Evolutionary conservation across 257 asterid genomes (phyloP), one percentile per base, ranked within the genome.

Genomic region (Solanum neorickii): DNA sequence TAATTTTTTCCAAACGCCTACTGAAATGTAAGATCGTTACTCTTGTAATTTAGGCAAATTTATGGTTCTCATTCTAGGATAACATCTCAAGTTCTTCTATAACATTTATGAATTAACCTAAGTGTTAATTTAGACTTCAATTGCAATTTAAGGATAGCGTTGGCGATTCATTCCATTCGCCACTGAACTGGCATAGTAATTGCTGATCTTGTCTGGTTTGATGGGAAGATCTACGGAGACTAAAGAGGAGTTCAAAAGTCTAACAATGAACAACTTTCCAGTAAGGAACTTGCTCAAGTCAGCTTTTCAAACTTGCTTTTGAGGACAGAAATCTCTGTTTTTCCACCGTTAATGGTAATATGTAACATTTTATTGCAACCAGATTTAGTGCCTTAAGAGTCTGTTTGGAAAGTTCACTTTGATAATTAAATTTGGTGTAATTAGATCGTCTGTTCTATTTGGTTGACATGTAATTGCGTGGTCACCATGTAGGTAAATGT

Each of bases 391-490:
- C 78, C 78, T 23, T 33, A 27, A 35, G 7, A 35, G 39, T 35
- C 39, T 35, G 39, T 35, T 35, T 35, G 7, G 39, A 35, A 35
- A 35, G 39, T 6, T 0, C 7, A 35, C 37, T 1, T 0, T 35
- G 37, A 35, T 35, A 35, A 35, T 35, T 35, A 0, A 35, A 35
- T 35, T 5, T 35, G 1, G 7, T 35, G 39, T 37, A 37, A 37
- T 5, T 37, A 6, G 0, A 5, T 37, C 0, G 39, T 37, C 7
- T 37, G 39, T 37, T 35, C 2, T 0, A 0, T 6, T 37, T 37
- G 39, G 39, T 37, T 37, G 39, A 37, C 39, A 6, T 37, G 2
- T 37, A 37, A 37, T 5, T 35, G 5, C 7, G 7, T 5, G 1
- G 39, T 35, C 37, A 35, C 6, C 39, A 35, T 5, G 37, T 35